Percentiles rank a stretch among this genome's conserved stretches.
These are phyloP conservation scores for Huntiella bhutanensis DNA, from an alignment of 2,329 filamentous ascomycete genomes.

Conservation along the genomic window DNA sequence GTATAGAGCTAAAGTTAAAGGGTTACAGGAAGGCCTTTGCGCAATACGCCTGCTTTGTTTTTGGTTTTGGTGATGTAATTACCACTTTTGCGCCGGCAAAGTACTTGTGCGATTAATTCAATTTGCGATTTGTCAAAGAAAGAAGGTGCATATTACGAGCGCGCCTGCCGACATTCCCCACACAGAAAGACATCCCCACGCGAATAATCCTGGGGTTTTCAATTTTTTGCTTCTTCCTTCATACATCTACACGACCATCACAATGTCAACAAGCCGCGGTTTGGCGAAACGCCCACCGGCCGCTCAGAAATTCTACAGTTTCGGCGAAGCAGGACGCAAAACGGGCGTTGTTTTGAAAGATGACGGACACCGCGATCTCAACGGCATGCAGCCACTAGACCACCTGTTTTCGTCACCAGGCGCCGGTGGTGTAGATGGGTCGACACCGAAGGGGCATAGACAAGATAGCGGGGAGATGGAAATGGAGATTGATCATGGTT, in stretches of 20 bases:
- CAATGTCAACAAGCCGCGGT: slow-evolving; percentile 9
- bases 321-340: slow-evolving; percentile 33
- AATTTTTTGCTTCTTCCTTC: not conserved
- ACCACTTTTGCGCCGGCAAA: not conserved
- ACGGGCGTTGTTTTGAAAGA: slow-evolving; percentile 72
- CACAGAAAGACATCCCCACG: not conserved
- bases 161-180: not conserved
- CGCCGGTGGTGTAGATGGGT: slow-evolving; percentile 21
- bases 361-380: slow-evolving; percentile 62
- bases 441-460: slow-evolving; percentile 17
- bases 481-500: slow-evolving; percentile 28
- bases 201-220: not conserved
- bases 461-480: slow-evolving; percentile 24
- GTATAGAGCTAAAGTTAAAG: not conserved
- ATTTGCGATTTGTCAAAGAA: not conserved
- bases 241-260: not conserved
- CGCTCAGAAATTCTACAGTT: slow-evolving; percentile 14
- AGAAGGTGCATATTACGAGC: not conserved
- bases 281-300: not conserved
- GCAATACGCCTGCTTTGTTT: not conserved
- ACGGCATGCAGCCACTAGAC: slow-evolving; percentile 79
- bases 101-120: too few relatives aligned
- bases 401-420: slow-evolving; percentile 77
- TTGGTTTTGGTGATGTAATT: not conserved
- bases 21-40: not conserved